phyloP scores from a whole-genome alignment of 2,329 filamentous ascomycete genomes.

The Cladophialophora immunda region DNA sequence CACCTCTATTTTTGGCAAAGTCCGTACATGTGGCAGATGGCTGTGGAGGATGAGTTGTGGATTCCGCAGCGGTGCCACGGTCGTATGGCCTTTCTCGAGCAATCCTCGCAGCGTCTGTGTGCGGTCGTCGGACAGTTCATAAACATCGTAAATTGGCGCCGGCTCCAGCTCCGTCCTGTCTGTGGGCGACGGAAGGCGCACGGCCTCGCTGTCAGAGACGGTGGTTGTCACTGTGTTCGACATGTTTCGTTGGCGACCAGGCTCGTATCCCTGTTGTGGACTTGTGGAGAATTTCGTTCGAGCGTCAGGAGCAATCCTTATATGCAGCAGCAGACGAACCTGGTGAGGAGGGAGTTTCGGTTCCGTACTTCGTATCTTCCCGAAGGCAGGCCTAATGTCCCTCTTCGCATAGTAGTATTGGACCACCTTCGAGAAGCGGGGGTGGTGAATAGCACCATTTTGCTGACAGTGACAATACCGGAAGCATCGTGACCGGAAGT shows the following conservation, averaged over 20 bases:
- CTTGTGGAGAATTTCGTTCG: too few species aligned
- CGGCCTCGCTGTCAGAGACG: neutral
- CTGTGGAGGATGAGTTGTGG: constrained; percentile 24
- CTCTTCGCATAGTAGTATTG: neutral
- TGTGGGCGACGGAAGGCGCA: neutral
- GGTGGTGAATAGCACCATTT: neutral
- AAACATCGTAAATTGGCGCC: constrained; percentile 13
- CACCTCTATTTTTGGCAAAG: neutral
- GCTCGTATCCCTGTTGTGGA: too few species aligned
- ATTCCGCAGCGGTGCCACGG: constrained; percentile 18
- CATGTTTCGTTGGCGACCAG: neutral
- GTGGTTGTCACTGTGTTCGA: neutral
- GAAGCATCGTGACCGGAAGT: neutral
- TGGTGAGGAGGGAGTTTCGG: neutral
- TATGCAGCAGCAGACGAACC: neutral
- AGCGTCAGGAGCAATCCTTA: neutral
- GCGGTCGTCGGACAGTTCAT: constrained; percentile 9
- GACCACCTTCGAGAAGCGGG: neutral
- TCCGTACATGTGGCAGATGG: constrained; percentile 29
- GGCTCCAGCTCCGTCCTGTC: neutral
- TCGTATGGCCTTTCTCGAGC: constrained; percentile 17
- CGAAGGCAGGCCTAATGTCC: neutral
- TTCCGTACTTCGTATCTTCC: too few species aligned
- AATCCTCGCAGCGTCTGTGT: constrained; percentile 14
- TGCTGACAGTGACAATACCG: neutral